A percentile compares a stretch with the other conserved stretches of the same genome.
phyloP scores from a whole-genome alignment of 345 rosid species.

The Noccaea caerulescens region DNA sequence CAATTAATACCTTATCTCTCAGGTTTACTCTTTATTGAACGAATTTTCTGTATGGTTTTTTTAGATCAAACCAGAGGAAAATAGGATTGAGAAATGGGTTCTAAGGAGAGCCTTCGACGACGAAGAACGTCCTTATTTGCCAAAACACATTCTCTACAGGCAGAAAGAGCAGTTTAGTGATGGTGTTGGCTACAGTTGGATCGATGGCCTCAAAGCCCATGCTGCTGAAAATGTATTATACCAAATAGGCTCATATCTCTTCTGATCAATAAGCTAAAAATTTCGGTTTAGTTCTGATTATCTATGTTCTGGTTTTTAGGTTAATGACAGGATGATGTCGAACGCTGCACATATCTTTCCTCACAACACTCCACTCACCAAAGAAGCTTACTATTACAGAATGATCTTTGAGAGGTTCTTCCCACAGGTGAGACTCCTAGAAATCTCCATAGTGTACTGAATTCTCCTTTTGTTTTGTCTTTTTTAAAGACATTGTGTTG shows the following conservation, averaged over 20 bases:
- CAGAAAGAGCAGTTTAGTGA: slow-evolving; percentile 98
- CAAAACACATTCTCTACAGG: slow-evolving; percentile 91
- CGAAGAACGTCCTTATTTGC: slow-evolving; percentile 81
- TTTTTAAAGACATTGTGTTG: background rate
- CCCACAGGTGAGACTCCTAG: slow-evolving; percentile 57
- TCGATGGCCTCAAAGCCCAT: slow-evolving; percentile 91
- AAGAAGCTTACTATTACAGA: slow-evolving; percentile 90
- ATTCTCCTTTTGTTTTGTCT: background rate
- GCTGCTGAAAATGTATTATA: slow-evolving; percentile 64
- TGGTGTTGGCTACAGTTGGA: slow-evolving; percentile 98
- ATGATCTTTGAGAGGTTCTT: slow-evolving; percentile 92
- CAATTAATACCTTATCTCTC: background rate
- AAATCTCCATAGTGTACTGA: background rate
- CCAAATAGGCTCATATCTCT: background rate
- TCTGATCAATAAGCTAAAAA: background rate
- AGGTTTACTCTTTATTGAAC: background rate
- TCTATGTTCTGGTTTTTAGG: slow-evolving; percentile 46
- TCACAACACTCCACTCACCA: slow-evolving; percentile 78
- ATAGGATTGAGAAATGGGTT: slow-evolving; percentile 84
- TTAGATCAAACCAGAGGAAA: slow-evolving; percentile 71
- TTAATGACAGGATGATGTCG: slow-evolving; percentile 79
- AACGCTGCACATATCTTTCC: slow-evolving; percentile 75
- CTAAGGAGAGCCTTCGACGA: slow-evolving; percentile 88
- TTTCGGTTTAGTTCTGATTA: background rate
- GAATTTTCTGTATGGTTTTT: background rate